Conservation (phyloP, 768 basidiomycete genomes). For the Floccularia luteovirens region DNA sequence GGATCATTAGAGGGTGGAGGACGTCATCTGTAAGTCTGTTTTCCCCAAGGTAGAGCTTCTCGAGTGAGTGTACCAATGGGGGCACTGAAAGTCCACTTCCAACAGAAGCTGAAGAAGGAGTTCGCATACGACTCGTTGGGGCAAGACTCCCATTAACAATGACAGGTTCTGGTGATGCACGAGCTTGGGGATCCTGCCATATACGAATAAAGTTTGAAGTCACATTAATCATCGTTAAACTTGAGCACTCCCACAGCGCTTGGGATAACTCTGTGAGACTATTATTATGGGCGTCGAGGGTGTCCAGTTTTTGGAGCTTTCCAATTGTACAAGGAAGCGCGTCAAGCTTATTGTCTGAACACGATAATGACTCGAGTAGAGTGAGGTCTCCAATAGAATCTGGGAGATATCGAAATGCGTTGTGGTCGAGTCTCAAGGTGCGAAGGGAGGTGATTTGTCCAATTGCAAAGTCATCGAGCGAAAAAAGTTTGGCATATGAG, state of each 20-base stretch:
- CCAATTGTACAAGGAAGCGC: conserved; percentile 73
- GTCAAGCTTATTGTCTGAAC: conserved; percentile 83
- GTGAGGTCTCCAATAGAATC: conserved; percentile 70
- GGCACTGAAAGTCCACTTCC: conserved; percentile 8
- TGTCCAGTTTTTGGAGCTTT: conserved; percentile 61
- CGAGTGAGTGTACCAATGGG: conserved; percentile 58
- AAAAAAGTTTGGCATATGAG: conserved; percentile 81
- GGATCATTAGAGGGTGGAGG: conserved; percentile 66
- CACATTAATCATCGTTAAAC: conserved; percentile 67
- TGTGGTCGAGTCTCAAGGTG: conserved; percentile 74
- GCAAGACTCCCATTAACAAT: conserved; percentile 1
- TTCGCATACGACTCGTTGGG: conserved; percentile 16
- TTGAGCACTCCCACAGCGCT: conserved; percentile 81
- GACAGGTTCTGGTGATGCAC: no score
- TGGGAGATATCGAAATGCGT: conserved; percentile 78
- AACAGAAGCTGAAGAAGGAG: conserved; percentile 20
- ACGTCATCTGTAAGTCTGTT: conserved; percentile 79
- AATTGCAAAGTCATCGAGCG: conserved; percentile 68
- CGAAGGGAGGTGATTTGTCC: conserved; percentile 67
- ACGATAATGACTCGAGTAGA: conserved; percentile 66
- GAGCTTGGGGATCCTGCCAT: conserved; percentile 70
- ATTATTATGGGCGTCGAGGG: conserved; percentile 88
- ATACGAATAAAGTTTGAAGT: conserved; percentile 79
- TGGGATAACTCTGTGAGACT: conserved; percentile 69
- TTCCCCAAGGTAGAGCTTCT: conserved; percentile 82